Percentiles rank a stretch among this genome's conserved stretches.
phyloP scores from a whole-genome alignment of 805 yeast genomes.

The Osmozyma mogii region DNA sequence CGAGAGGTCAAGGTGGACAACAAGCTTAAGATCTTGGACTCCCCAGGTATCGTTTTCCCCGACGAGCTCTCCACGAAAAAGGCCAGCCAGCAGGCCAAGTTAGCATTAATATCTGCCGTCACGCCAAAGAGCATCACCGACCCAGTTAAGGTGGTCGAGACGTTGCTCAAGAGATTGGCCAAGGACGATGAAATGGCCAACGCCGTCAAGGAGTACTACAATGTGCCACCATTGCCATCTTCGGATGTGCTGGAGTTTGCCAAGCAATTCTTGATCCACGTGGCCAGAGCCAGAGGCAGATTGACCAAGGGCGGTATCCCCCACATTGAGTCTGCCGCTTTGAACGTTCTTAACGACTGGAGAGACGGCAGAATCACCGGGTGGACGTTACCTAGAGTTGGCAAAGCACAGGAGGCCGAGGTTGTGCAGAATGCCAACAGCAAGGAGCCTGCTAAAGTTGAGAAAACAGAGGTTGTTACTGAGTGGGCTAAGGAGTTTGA shows the following conservation, averaged over 20 bases:
- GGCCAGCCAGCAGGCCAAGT: slow-evolving; percentile 71
- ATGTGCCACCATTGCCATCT: slow-evolving; percentile 73
- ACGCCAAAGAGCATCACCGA: slow-evolving; percentile 82
- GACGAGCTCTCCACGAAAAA: slow-evolving; percentile 35
- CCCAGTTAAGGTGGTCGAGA: slow-evolving; percentile 73
- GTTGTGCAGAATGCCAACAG: no score
- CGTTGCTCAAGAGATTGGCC: slow-evolving; percentile 68
- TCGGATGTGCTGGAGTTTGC: slow-evolving; percentile 67
- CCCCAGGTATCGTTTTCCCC: slow-evolving; percentile 98
- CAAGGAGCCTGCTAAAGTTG: slow-evolving; percentile 43
- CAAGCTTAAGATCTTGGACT: slow-evolving; percentile 81
- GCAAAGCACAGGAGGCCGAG: slow-evolving; percentile 35
- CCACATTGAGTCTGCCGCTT: slow-evolving; percentile 77
- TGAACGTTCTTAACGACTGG: slow-evolving; percentile 85
- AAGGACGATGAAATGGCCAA: slow-evolving; percentile 72
- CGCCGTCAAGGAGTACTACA: slow-evolving; percentile 64
- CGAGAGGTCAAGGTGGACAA: slow-evolving; percentile 90
- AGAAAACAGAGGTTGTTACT: slow-evolving; percentile 72
- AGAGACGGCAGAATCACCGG: slow-evolving; percentile 91
- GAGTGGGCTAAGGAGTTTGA: slow-evolving; percentile 94
- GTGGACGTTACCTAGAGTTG: slow-evolving; percentile 70
- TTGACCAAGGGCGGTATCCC: slow-evolving; percentile 91
- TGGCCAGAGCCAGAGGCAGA: slow-evolving; percentile 89
- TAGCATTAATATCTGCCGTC: slow-evolving; percentile 79
- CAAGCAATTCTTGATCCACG: slow-evolving; percentile 81